Percentiles rank a stretch among this genome's conserved stretches.
Conservation (phyloP, 2,329 filamentous ascomycete genomes). For the Knufia fluminis region DNA sequence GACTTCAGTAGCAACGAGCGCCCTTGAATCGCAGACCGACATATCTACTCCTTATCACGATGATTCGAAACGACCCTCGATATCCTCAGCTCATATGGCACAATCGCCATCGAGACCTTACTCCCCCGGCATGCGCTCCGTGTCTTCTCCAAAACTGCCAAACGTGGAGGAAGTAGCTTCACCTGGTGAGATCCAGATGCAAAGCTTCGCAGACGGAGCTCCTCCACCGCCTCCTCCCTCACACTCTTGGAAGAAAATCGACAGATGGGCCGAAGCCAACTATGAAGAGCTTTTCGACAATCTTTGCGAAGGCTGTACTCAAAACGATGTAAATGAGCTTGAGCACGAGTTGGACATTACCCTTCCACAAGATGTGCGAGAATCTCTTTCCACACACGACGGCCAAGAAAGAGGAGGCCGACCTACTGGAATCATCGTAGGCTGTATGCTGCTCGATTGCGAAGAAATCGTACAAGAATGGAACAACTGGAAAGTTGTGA, state of each 20-base stretch:
- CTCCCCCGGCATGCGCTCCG: slow-evolving; percentile 80
- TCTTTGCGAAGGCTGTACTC: slow-evolving; percentile 80
- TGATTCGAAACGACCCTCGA: slow-evolving; percentile 51
- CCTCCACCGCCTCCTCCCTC: slow-evolving; percentile 78
- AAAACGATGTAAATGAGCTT: slow-evolving; percentile 92
- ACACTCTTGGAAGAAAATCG: slow-evolving; percentile 92
- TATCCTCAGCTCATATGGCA: slow-evolving; percentile 43
- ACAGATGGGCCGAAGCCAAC: slow-evolving; percentile 86
- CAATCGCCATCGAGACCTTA: slow-evolving; percentile 62
- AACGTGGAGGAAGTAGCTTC: slow-evolving; percentile 35
- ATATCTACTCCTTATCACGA: slow-evolving; percentile 70
- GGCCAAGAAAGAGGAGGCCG: slow-evolving; percentile 91
- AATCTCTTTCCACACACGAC: slow-evolving; percentile 84
- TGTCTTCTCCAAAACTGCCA: slow-evolving; percentile 28
- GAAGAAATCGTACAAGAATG: slow-evolving; percentile 98
- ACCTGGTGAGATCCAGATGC: slow-evolving; percentile 87
- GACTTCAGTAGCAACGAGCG: slow-evolving; percentile 75
- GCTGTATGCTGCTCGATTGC: slow-evolving; percentile 91
- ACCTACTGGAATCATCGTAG: slow-evolving; percentile 87
- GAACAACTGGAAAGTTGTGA: slow-evolving; percentile 91
- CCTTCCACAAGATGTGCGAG: slow-evolving; percentile 82
- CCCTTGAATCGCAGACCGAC: slow-evolving; percentile 78
- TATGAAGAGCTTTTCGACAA: slow-evolving; percentile 93
- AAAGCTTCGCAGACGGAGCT: slow-evolving; percentile 83
- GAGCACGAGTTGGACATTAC: slow-evolving; percentile 94